Percentiles rank a stretch among this genome's conserved stretches.
phyloP scores from a whole-genome alignment of 2,329 filamentous ascomycete species.

The Trichoderma koningiopsis region DNA sequence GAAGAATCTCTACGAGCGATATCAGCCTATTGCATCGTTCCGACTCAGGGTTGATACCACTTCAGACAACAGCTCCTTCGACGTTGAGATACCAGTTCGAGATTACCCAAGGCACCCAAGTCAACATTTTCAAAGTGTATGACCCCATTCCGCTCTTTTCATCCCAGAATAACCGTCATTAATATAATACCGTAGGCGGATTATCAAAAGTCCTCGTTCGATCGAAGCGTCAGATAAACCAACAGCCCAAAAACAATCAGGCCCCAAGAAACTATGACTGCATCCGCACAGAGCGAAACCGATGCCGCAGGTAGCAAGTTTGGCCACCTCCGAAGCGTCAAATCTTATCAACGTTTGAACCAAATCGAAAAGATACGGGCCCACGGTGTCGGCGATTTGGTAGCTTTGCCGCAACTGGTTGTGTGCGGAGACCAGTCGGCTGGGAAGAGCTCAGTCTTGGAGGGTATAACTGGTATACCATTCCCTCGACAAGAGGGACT shows the following conservation, averaged over 20 bases:
- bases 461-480: conserved; percentile 57
- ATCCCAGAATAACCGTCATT: neutral
- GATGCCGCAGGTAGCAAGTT: neutral
- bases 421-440: conserved; percentile 59
- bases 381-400: neutral
- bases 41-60: neutral
- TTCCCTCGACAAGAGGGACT: conserved; percentile 56
- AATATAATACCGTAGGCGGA: neutral
- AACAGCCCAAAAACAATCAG: neutral
- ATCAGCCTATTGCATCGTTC: neutral
- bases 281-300: neutral
- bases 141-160: neutral
- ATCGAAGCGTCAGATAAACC: neutral
- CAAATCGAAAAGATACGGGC: conserved; percentile 6
- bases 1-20: neutral
- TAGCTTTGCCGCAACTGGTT: conserved; percentile 48
- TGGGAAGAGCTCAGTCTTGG: conserved; percentile 60
- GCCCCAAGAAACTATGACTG: neutral
- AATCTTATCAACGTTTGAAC: neutral
- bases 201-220: neutral
- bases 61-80: neutral
- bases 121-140: neutral
- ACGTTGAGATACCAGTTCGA: neutral
- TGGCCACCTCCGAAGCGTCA: neutral
- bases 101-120: neutral